phyloP scores from a whole-genome alignment of 208 protist species.

The Strigomonas culicis region DNA sequence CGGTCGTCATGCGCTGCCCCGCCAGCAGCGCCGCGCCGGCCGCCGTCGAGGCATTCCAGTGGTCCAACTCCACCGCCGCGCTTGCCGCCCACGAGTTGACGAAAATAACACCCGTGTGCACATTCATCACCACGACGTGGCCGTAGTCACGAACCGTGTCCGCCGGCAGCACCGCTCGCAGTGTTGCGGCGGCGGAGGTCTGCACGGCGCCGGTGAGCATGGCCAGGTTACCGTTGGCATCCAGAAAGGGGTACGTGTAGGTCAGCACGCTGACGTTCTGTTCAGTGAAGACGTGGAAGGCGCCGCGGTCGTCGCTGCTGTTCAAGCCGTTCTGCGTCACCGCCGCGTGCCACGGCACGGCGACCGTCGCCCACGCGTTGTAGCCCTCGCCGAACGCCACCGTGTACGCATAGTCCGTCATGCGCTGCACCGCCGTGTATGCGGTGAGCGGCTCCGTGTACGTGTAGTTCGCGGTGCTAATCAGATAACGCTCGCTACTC shows the following conservation, averaged over 20 bases:
- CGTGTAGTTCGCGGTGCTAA: constrained; percentile 18
- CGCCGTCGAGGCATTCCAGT: constrained; percentile 32
- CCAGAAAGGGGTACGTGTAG: constrained; percentile 56
- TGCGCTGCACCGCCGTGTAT: constrained; percentile 22
- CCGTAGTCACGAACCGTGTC: not conserved
- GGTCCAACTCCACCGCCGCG: constrained; percentile 23
- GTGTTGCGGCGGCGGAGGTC: not conserved
- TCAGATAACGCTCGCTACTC: constrained; percentile 23
- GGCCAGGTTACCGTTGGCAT: constrained; percentile 35
- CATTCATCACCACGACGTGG: constrained; percentile 34
- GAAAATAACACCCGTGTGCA: constrained; percentile 31
- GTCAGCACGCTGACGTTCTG: constrained; percentile 37
- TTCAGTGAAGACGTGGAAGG: constrained; percentile 19
- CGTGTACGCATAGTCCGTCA: constrained; percentile 40
- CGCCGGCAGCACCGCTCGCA: constrained; percentile 19
- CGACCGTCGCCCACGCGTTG: constrained; percentile 40
- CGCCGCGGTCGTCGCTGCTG: not conserved
- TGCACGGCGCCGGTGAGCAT: constrained; percentile 38
- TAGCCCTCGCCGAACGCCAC: constrained; percentile 28
- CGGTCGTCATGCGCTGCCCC: not conserved
- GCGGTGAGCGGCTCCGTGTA: constrained; percentile 24
- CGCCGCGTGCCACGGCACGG: constrained; percentile 30
- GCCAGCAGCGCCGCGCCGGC: not conserved
- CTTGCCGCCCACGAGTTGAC: constrained; percentile 25
- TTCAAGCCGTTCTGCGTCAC: not conserved